Evolutionary conservation across 2,329 filamentous ascomycete species (phyloP).

Genomic region (Aspergillus sclerotialis): DNA sequence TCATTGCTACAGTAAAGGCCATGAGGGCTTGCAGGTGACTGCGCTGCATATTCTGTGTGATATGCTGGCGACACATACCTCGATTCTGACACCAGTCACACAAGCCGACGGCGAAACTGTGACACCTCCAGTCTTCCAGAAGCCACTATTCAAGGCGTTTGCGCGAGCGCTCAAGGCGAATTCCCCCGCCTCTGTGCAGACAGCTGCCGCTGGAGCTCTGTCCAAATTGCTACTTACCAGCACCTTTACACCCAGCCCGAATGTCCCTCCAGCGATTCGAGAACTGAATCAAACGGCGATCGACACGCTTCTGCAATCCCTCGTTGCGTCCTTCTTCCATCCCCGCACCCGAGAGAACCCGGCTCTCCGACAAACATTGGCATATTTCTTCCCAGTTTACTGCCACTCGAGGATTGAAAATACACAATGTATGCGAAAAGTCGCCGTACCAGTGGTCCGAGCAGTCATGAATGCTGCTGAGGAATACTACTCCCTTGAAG

Average conservation of each 20-base stretch:
- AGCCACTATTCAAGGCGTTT: slow-evolving; percentile 76
- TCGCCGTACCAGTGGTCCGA: slow-evolving; percentile 69
- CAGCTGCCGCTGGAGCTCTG: slow-evolving; percentile 71
- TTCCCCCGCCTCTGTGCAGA: slow-evolving; percentile 66
- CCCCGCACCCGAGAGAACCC: slow-evolving; percentile 75
- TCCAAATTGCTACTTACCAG: slow-evolving; percentile 80
- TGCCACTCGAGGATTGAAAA: slow-evolving; percentile 80
- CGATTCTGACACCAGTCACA: slow-evolving; percentile 58
- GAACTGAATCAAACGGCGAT: slow-evolving; percentile 50
- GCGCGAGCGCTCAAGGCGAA: slow-evolving; percentile 69
- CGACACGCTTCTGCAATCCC: slow-evolving; percentile 70
- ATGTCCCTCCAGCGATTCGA: slow-evolving; percentile 46
- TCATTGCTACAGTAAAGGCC: slow-evolving; percentile 91
- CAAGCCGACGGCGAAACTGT: slow-evolving; percentile 44
- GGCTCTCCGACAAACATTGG: slow-evolving; percentile 74
- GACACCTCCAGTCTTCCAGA: slow-evolving; percentile 40
- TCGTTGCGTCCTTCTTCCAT: slow-evolving; percentile 84
- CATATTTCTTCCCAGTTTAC: slow-evolving; percentile 92
- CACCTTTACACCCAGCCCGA: slow-evolving; percentile 51
- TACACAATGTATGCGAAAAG: slow-evolving; percentile 68
- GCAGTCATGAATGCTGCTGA: slow-evolving; percentile 55
- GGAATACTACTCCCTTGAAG: slow-evolving; percentile 63
- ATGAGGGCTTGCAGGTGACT: slow-evolving; percentile 81
- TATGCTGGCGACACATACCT: slow-evolving; percentile 81
- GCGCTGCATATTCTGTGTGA: slow-evolving; percentile 88